Evolutionary conservation across 2,329 filamentous ascomycete species (phyloP).

Genomic region (Trichoderma cornu-damae): DNA sequence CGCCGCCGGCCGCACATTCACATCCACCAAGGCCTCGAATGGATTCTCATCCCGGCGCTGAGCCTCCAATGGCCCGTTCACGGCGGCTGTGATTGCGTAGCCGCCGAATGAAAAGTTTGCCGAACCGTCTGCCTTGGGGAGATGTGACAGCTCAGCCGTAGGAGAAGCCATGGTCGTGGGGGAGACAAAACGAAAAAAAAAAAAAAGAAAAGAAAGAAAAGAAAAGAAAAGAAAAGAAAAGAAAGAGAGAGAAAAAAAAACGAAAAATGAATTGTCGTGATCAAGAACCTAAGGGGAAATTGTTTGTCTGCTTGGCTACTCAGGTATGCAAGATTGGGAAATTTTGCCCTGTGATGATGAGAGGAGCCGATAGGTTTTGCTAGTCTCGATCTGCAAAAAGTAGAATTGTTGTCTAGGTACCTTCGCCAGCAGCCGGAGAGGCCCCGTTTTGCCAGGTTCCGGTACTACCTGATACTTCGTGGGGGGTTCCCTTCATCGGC

Average conservation of each 20-base stretch:
- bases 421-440: neutral
- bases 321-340: constrained; percentile 6
- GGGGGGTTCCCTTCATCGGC: neutral
- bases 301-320: neutral
- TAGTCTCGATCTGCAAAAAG: constrained; percentile 15
- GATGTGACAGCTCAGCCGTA: constrained; percentile 47
- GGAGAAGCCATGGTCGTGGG: constrained; percentile 39
- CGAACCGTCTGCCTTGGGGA: constrained; percentile 73
- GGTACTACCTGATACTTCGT: neutral
- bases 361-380: neutral
- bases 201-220: neutral
- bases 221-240: no score
- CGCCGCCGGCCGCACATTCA: constrained; percentile 78
- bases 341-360: constrained; percentile 13
- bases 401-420: neutral
- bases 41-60: constrained; percentile 83
- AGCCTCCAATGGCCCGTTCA: constrained; percentile 91
- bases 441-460: neutral
- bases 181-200: no score
- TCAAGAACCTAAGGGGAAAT: no score
- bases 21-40: constrained; percentile 85
- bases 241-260: no score
- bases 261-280: no score
- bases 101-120: constrained; percentile 70
- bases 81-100: constrained; percentile 76